Conservation (phyloP, 805 yeast species). For the Teunomyces atbi region DNA sequence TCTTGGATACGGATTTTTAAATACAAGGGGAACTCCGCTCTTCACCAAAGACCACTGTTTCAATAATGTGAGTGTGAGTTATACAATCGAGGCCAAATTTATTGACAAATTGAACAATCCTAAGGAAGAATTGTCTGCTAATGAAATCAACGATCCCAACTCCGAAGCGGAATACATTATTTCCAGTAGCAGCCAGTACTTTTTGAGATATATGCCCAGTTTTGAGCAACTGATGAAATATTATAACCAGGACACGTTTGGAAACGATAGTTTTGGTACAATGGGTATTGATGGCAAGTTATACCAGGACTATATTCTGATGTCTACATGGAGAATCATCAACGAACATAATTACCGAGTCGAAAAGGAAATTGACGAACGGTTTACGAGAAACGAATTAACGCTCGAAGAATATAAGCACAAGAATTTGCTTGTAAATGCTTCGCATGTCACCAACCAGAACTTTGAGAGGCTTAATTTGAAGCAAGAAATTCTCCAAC, state of each 20-base stretch:
- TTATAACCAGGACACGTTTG: conserved; percentile 24
- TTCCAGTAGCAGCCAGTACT: conserved; percentile 35
- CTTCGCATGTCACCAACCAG: conserved; percentile 1
- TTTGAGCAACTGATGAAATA: conserved; percentile 26
- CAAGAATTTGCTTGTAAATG: conserved; percentile 26
- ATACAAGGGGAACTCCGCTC: conserved; percentile 52
- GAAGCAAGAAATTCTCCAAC: not conserved
- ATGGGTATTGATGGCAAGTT: conserved; percentile 38
- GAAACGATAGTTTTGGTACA: conserved; percentile 27
- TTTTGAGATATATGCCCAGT: conserved; percentile 40
- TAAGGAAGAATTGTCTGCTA: conserved; percentile 26
- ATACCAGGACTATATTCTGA: conserved; percentile 21
- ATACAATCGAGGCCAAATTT: conserved; percentile 53
- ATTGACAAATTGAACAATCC: conserved; percentile 44
- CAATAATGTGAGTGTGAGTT: conserved; percentile 47
- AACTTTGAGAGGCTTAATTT: not conserved
- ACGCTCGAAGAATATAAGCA: conserved; percentile 29
- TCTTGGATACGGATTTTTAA: conserved; percentile 55
- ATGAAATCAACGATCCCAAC: conserved; percentile 38
- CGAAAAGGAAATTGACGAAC: conserved; percentile 36
- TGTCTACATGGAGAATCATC: conserved; percentile 34
- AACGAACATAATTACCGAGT: conserved; percentile 26
- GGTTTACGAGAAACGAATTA: conserved; percentile 25
- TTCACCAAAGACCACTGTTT: conserved; percentile 45
- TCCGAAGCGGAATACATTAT: conserved; percentile 34